Evolutionary conservation across 2,329 filamentous ascomycete genomes (phyloP).

Genomic region (Trichoderma breve): DNA sequence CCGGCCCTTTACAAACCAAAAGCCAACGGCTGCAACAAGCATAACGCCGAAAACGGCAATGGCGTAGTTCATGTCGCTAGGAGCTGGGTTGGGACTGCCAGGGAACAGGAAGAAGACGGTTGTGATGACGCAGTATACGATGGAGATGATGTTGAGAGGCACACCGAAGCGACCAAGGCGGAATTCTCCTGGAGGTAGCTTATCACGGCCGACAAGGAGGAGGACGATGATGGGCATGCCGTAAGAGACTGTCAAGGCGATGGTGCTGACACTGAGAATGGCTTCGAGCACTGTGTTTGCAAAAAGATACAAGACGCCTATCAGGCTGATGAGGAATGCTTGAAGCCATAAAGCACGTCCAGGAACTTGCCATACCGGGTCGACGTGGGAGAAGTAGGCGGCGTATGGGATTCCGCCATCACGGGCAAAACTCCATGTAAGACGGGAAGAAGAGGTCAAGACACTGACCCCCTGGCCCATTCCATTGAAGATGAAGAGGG

Average conservation of each 20-base stretch:
- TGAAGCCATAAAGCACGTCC: slow-evolving; percentile 53
- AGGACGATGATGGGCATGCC: slow-evolving; percentile 49
- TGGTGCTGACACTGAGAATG: slow-evolving; percentile 55
- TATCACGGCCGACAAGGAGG: slow-evolving; percentile 50
- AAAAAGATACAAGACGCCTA: slow-evolving; percentile 57
- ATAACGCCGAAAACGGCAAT: slow-evolving; percentile 57
- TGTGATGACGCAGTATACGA: slow-evolving; percentile 51
- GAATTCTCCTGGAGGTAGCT: slow-evolving; percentile 47
- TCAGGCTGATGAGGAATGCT: slow-evolving; percentile 39
- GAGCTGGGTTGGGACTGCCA: slow-evolving; percentile 41
- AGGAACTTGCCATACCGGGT: slow-evolving; percentile 51
- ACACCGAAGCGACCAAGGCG: slow-evolving; percentile 45
- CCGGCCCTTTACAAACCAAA: slow-evolving; percentile 51
- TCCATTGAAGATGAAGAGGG: slow-evolving; percentile 56
- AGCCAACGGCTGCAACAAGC: slow-evolving; percentile 48
- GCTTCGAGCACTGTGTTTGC: slow-evolving; percentile 52
- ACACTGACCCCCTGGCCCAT: slow-evolving; percentile 52
- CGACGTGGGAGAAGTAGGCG: slow-evolving; percentile 42
- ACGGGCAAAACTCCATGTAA: slow-evolving; percentile 55
- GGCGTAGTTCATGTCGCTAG: slow-evolving; percentile 56
- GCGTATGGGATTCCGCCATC: slow-evolving; percentile 50
- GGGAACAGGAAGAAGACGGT: slow-evolving; percentile 58
- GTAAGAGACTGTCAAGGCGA: slow-evolving; percentile 52
- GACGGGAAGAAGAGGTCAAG: slow-evolving; percentile 49
- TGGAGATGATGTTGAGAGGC: slow-evolving; percentile 46